Conservation (phyloP, 768 basidiomycete species). For the Agrocybe pediades region DNA sequence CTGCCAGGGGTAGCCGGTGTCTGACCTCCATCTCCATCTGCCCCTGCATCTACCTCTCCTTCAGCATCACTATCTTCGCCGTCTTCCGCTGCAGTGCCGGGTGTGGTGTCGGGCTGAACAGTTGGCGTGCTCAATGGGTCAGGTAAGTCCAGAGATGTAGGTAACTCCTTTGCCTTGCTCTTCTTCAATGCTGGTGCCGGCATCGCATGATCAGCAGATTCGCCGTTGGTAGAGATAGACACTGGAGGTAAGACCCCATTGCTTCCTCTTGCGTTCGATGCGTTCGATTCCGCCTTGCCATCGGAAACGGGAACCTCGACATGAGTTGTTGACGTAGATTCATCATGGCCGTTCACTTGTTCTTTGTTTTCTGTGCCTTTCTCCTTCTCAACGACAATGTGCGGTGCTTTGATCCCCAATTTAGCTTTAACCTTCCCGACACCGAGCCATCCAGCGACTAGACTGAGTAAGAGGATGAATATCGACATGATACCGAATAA, state of each 20-base stretch:
- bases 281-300: too few relatives aligned
- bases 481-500: background rate
- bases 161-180: background rate
- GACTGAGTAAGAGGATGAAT: background rate
- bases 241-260: too few relatives aligned
- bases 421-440: background rate
- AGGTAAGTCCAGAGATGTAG: background rate
- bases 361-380: slow-evolving; percentile 3
- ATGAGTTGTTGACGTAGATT: background rate
- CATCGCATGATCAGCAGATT: too few relatives aligned
- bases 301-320: background rate
- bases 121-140: background rate
- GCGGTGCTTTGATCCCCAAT: background rate
- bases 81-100: slow-evolving; percentile 40
- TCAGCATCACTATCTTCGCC: slow-evolving; percentile 21
- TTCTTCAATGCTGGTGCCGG: background rate
- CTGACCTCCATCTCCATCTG: slow-evolving; percentile 27
- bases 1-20: slow-evolving; percentile 37
- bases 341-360: background rate
- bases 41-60: slow-evolving; percentile 11
- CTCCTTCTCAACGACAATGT: background rate
- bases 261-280: too few relatives aligned
- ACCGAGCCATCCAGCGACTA: slow-evolving; percentile 39
- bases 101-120: background rate
- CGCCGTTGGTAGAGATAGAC: too few relatives aligned